A percentile compares a stretch with the other conserved stretches of the same genome.
Conservation (phyloP, 768 basidiomycete genomes). For the Hebeloma cylindrosporum region DNA sequence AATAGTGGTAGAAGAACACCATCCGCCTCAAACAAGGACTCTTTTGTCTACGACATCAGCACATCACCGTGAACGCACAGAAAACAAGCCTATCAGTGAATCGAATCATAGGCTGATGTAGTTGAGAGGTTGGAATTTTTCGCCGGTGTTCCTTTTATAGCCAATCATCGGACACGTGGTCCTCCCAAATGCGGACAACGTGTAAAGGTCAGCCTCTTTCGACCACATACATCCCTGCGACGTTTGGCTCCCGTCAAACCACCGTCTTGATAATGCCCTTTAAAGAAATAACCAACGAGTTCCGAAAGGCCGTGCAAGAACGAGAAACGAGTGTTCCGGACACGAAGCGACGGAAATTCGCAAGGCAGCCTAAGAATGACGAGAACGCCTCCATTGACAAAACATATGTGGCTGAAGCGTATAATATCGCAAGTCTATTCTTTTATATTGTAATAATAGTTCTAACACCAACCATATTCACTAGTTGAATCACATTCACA, state of each 20-base stretch:
- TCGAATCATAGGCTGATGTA: slow-evolving; percentile 20
- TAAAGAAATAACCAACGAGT: slow-evolving; percentile 61
- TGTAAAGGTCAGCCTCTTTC: too few relatives aligned
- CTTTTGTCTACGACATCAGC: slow-evolving; percentile 29
- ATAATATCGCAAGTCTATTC: slow-evolving; percentile 54
- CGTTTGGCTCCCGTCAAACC: slow-evolving; percentile 1
- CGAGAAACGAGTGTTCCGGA: slow-evolving; percentile 43
- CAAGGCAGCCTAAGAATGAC: slow-evolving; percentile 32
- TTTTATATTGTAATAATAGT: background rate
- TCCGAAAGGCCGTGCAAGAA: slow-evolving; percentile 50
- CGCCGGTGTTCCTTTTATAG: slow-evolving; percentile 7
- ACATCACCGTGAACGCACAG: slow-evolving; percentile 10
- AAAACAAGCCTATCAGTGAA: slow-evolving; percentile 10
- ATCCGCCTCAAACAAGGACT: slow-evolving; percentile 77
- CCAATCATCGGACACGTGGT: slow-evolving; percentile 21
- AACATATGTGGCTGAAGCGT: slow-evolving; percentile 74
- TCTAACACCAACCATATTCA: slow-evolving; percentile 1
- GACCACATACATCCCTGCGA: slow-evolving; percentile 4
- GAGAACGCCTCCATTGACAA: slow-evolving; percentile 49
- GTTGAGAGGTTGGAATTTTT: slow-evolving; percentile 19
- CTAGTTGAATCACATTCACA: slow-evolving; percentile 73
- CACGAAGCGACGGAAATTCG: slow-evolving; percentile 51
- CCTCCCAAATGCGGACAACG: slow-evolving; percentile 12
- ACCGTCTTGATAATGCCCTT: slow-evolving; percentile 47
- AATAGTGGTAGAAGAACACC: slow-evolving; percentile 48